Conservation (phyloP, 495 filamentous ascomycete genomes). For the Lophiostoma macrostomum region DNA sequence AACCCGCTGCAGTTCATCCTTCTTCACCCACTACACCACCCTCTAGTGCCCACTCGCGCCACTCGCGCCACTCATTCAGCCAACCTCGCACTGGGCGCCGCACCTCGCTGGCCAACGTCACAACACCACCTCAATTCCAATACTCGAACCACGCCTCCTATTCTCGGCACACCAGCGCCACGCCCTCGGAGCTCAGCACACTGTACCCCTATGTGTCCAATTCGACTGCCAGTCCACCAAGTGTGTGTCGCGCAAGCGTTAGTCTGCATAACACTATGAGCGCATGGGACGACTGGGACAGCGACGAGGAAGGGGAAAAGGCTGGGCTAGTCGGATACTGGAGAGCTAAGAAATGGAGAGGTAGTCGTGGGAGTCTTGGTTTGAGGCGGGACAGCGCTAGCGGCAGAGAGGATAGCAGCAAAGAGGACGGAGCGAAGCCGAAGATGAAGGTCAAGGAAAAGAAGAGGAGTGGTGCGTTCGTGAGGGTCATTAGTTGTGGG, state of each 20-base stretch:
- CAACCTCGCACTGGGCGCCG: not conserved
- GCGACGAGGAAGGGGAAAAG: conserved; percentile 30
- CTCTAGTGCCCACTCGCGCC: conserved; percentile 5
- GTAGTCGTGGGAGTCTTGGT: conserved; percentile 2
- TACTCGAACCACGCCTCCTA: not conserved
- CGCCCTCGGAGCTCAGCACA: conserved; percentile 20
- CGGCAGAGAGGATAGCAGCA: not conserved
- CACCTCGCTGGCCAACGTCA: conserved; percentile 21
- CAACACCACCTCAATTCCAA: conserved; percentile 6
- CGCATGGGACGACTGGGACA: conserved; percentile 33
- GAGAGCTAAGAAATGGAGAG: conserved; percentile 17
- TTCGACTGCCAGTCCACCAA: not conserved
- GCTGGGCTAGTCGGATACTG: conserved; percentile 26
- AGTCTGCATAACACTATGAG: conserved; percentile 25
- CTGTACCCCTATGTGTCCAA: conserved; percentile 13
- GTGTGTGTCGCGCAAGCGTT: conserved; percentile 15
- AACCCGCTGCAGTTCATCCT: not conserved
- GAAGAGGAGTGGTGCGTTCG: conserved; percentile 15
- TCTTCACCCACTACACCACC: conserved; percentile 11
- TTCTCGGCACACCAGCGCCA: conserved; percentile 12
- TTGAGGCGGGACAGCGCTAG: not conserved
- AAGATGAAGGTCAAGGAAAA: conserved; percentile 3
- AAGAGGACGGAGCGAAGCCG: not conserved
- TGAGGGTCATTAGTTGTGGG: conserved; percentile 27
- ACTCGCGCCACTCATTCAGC: conserved; percentile 1